Percentiles rank a stretch among this genome's conserved stretches.
Conservation (phyloP, 2,329 filamentous ascomycete genomes). For the Botrytis aclada region DNA sequence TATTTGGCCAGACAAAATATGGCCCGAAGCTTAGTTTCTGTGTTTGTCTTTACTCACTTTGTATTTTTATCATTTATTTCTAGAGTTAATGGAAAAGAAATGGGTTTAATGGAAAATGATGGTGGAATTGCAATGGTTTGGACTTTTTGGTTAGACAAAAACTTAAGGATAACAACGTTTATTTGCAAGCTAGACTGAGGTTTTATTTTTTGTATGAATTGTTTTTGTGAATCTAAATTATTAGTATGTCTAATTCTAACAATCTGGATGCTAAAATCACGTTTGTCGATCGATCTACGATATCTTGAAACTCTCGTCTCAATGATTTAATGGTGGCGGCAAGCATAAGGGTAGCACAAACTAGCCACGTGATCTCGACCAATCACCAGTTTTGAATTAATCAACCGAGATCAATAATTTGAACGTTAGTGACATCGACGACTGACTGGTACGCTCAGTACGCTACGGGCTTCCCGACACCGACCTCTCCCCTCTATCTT, state of each 20-base stretch:
- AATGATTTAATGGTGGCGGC: background rate
- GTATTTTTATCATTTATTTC: slow-evolving; percentile 12
- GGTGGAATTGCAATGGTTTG: slow-evolving; percentile 14
- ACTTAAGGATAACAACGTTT: background rate
- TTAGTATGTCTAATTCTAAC: background rate
- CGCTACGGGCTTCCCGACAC: background rate
- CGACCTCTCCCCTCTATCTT: background rate
- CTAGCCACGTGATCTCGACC: slow-evolving; percentile 13
- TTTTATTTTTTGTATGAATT: background rate
- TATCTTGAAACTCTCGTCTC: background rate
- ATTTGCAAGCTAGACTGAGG: background rate
- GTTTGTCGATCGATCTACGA: background rate
- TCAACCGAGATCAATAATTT: slow-evolving; percentile 19
- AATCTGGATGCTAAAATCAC: background rate
- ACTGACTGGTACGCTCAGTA: background rate
- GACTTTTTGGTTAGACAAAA: slow-evolving; percentile 17
- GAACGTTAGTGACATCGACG: slow-evolving; percentile 16
- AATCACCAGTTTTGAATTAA: slow-evolving; percentile 19
- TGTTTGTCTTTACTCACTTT: background rate
- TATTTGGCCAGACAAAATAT: background rate
- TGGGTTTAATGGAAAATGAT: background rate
- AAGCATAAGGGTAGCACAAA: background rate
- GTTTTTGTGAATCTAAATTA: background rate
- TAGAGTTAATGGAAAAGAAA: slow-evolving; percentile 14
- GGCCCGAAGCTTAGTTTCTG: background rate